Base-by-base conservation (phyloP, 345 rosid species). In the Hibiscus mutabilis region DNA sequence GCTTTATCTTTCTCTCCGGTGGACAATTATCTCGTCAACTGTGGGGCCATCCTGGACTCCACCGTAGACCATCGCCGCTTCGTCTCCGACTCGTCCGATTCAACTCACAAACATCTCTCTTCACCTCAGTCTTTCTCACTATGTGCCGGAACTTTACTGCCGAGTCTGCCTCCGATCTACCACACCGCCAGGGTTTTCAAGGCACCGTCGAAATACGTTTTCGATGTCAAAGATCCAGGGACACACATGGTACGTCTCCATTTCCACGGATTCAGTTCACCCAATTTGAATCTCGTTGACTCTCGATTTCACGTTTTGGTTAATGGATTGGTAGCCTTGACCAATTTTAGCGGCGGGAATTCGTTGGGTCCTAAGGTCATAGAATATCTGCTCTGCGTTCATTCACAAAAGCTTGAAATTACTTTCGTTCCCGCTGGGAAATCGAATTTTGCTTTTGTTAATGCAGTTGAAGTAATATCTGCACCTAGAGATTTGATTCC, bases 391-490 rank as follows among this genome's bases (percentile, higher is more conserved):
- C 62, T 94, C 57, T 79, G 83, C 82, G 79, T 85, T 21, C 76
- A 84, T 77, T 68, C 71, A 7, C 76, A 79, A 12, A 79, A 87
- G 85, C 76, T 94, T 33, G 86, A 81, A 0, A 75, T 91, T 56
- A 80, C 82, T 22, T 87, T 94, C 21, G 24, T 90, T 37, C 97
- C 98, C 12, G 40, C 81, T 22, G 18, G 63, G 24, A 81, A 66
- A 46, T 80, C 84, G 8, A 81, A 84, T 27, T 77, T 88, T 31
- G 93, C 90, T 16, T 91, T 88, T 68, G 91, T 94, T 61, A 91
- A 85, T 73, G 97, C 93, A 9, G 90, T 94, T 35, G 97, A 91
- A 73, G 95, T 94, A 56, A 83, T 94, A 29, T 94, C 97, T 72
- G 93, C 97, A 9, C 98, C 97, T 56, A 85, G 79, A 67, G 96